phyloP scores from a whole-genome alignment of 2,329 filamentous ascomycete species.

The Cladophialophora chaetospira region DNA sequence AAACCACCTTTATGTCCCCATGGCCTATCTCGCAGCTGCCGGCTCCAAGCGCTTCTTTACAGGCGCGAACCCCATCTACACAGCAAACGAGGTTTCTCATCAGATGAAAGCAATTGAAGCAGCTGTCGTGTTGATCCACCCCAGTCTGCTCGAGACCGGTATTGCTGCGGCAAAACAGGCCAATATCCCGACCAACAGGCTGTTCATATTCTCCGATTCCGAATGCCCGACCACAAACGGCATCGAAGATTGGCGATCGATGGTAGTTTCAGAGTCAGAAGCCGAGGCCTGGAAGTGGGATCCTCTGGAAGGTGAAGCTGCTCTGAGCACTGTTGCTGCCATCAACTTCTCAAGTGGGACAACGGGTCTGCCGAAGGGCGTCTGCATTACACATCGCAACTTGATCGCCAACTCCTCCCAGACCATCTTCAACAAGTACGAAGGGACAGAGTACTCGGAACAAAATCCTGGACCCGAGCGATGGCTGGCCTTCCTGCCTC shows the following conservation, averaged over 20 bases:
- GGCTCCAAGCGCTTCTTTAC: conserved; percentile 58
- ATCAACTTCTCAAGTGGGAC: conserved; percentile 58
- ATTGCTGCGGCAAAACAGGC: conserved; percentile 39
- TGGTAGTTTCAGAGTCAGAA: conserved; percentile 49
- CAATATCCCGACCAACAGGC: conserved; percentile 25
- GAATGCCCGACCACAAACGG: conserved; percentile 46
- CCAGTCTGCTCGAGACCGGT: conserved; percentile 47
- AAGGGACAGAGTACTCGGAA: conserved; percentile 59
- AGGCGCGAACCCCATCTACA: conserved; percentile 57
- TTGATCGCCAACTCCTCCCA: conserved; percentile 58
- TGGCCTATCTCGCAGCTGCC: conserved; percentile 41
- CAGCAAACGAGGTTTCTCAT: conserved; percentile 53
- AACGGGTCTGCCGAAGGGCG: conserved; percentile 56
- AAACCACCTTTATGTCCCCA: conserved; percentile 69
- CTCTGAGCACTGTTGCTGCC: conserved; percentile 49
- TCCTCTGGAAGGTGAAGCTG: conserved; percentile 22
- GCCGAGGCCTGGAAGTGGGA: conserved; percentile 45
- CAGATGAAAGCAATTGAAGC: conserved; percentile 56
- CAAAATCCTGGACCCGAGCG: conserved; percentile 48
- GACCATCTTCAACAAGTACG: conserved; percentile 65
- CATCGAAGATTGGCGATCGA: conserved; percentile 33
- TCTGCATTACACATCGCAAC: conserved; percentile 54
- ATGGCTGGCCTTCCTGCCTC: conserved; percentile 51
- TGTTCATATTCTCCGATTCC: conserved; percentile 34
- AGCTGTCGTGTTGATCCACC: conserved; percentile 55